These are phyloP conservation scores for Marasmius tenuissimus DNA, from an alignment of 1,284 basidiomycete genomes.

Conservation along the genomic window DNA sequence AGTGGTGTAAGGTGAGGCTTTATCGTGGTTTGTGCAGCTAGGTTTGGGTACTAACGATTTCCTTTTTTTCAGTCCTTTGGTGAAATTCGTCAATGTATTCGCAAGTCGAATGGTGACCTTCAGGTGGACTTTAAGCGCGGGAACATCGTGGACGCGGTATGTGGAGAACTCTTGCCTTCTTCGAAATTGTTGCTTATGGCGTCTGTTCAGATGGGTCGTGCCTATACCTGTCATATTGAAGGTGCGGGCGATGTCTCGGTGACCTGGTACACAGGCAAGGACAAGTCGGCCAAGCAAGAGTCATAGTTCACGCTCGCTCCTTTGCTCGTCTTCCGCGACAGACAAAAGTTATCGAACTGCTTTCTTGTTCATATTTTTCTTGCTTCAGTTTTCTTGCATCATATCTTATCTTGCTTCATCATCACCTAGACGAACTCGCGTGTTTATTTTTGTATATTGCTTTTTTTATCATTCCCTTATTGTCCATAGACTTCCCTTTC, in stretches of 20 bases:
- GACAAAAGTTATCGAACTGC: not conserved
- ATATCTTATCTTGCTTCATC: not conserved
- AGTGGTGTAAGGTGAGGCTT: slow-evolving; percentile 32
- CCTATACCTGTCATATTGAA: slow-evolving; percentile 3
- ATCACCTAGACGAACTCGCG: not conserved
- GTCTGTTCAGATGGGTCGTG: not conserved
- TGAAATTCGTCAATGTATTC: slow-evolving; percentile 18
- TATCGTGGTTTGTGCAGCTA: slow-evolving; percentile 10
- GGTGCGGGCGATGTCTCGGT: slow-evolving; percentile 8
- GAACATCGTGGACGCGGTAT: slow-evolving; percentile 32
- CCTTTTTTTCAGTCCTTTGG: slow-evolving; percentile 12
- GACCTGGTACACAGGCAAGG: slow-evolving; percentile 6
- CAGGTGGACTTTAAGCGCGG: slow-evolving; percentile 32
- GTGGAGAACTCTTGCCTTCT: slow-evolving; percentile 9
- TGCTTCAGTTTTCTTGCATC: not conserved
- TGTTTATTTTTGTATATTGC: not conserved
- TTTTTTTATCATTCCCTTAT: not conserved
- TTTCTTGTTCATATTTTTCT: not conserved
- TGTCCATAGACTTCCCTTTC: not conserved
- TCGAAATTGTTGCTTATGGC: not conserved
- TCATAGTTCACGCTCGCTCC: not conserved
- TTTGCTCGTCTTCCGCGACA: not conserved
- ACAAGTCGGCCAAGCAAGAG: not conserved
- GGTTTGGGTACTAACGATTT: not conserved
- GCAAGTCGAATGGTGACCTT: slow-evolving; percentile 24